Percentiles rank a stretch among this genome's conserved stretches.
These are phyloP conservation scores for Paraurostyla sp. DNA, from an alignment of 73 alveolate genomes.

Conservation along the genomic window DNA sequence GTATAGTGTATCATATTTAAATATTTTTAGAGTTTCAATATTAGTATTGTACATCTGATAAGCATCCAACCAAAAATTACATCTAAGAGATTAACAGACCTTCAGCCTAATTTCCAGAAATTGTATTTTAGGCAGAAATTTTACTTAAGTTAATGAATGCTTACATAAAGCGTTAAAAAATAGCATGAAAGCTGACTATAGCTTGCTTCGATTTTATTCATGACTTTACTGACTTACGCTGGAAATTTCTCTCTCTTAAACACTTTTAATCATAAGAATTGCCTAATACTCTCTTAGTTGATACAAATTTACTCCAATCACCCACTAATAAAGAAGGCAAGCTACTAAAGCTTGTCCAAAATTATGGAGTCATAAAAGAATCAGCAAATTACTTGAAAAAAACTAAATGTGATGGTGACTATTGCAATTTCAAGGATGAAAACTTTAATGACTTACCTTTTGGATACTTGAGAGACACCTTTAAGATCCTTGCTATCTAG, in stretches of 20 bases:
- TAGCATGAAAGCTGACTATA: not conserved
- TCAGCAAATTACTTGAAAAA: not conserved
- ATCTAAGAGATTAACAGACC: constrained; percentile 27
- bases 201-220: constrained; percentile 38
- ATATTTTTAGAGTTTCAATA: not conserved
- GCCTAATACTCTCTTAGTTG: too few relatives aligned
- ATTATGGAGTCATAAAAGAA: not conserved
- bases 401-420: constrained; percentile 25
- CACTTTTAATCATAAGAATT: not conserved
- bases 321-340: too few relatives aligned
- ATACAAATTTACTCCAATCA: too few relatives aligned
- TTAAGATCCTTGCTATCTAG: not conserved
- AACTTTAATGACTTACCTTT: not conserved
- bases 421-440: not conserved
- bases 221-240: not conserved
- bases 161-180: not conserved
- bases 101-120: not conserved
- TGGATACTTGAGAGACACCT: constrained; percentile 27
- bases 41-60: constrained; percentile 34
- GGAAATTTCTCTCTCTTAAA: constrained; percentile 21
- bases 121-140: constrained; percentile 2
- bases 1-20: constrained; percentile 1
- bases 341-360: not conserved
- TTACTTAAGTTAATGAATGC: not conserved
- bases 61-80: not conserved